Conservation (phyloP, 2,329 filamentous ascomycete genomes). For the Colletotrichum sp. region DNA sequence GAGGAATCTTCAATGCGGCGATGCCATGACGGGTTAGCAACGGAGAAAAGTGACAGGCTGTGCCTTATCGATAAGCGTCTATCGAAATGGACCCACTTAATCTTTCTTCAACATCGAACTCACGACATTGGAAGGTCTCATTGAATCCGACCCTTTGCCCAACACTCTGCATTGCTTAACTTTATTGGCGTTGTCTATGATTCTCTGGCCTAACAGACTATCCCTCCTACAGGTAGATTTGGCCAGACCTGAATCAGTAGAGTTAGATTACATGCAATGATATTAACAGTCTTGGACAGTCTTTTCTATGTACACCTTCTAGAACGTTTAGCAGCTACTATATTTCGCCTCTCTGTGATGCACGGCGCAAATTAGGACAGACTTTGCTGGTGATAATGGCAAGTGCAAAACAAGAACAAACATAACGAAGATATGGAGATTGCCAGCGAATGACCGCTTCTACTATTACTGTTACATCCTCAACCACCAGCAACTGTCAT, state of each 20-base stretch:
- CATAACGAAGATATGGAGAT: neutral
- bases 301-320: neutral
- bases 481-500: neutral
- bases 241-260: neutral
- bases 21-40: conserved; percentile 16
- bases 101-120: neutral
- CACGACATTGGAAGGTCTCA: neutral
- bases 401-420: neutral
- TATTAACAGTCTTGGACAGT: neutral
- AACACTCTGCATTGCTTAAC: neutral
- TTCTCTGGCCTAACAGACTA: neutral
- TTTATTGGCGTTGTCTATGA: neutral
- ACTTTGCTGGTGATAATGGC: neutral
- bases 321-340: neutral
- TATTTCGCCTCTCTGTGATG: neutral
- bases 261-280: neutral
- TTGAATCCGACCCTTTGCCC: neutral
- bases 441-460: neutral
- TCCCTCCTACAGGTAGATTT: neutral
- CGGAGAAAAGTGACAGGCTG: conserved; percentile 2
- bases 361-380: neutral
- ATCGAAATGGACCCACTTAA: neutral
- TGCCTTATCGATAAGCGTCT: conserved; percentile 19
- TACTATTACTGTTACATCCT: neutral
- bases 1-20: conserved; percentile 2